Evolutionary conservation across 1,139 yeast species (phyloP), one percentile per base, ranked within the genome.

Genomic region (Pichia sp.): DNA sequence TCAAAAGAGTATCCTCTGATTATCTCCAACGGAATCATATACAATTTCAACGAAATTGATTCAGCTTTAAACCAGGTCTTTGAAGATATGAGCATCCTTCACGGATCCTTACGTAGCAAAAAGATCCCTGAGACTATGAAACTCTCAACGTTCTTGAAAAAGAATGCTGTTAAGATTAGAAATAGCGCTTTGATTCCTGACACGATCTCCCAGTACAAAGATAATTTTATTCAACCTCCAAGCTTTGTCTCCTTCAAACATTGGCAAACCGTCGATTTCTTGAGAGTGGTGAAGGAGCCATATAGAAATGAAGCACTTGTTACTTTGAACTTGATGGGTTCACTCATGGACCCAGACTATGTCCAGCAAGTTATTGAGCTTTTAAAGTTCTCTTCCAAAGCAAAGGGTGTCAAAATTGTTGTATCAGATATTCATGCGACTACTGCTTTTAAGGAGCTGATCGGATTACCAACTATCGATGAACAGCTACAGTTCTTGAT

Each of bases 11-110:
- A 13, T 1, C 84, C 92, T 0, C 71, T 81, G 0, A 72, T 89
- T 4, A 77, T 90, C 52, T 80, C 83, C 45, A 88, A 93, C 68
- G 98, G 98, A 46, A 82, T 85, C 2, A 76, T 88, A 30, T 70
- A 74, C 13, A 67, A 70, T 8, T 65, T 75, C 19, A 70, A 71
- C 40, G 75, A 59, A 2, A 48, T 73, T 26, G 67, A 70, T 46
- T 69, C 74, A 16, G 58, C 70, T 1, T 50, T 78, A 30, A 68
- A 67, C 41, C 72, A 75, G 51, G 62, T 73, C 5, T 67, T 70
- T 46, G 67, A 64, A 7, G 80, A 79, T 57, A 65, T 67, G 38
- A 54, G 59, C 3, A 54, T 58, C 26, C 49, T 74, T 5, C 47
- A 62, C 16, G 57, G 52, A 0, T 61, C 64, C 11, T 67, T 67